Base-by-base conservation (phyloP, 345 rosid species). In the Dovyalis caffra region DNA sequence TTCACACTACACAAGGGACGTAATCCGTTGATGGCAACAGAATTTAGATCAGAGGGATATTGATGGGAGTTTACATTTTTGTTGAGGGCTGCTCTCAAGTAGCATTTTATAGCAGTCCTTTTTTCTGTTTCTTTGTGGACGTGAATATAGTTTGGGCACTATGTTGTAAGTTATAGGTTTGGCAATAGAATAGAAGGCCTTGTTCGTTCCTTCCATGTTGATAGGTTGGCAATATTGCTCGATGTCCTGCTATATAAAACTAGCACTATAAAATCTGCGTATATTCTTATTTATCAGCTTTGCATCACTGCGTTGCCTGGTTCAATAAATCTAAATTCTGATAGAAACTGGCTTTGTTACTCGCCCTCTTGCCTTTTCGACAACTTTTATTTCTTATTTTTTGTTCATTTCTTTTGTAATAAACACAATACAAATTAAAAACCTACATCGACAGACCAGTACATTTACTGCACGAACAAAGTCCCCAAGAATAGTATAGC, bases 1-100 rank as follows among this genome's bases (percentile, higher is more conserved):
- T 63, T 37, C 75, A 74, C 76, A 43, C 66, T 58, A 14, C 11
- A 29, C 28, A 31, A 68, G 64, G 51, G 57, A 69, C n/a, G 49
- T 49, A 33, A 70, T 64, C 25, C 56, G 40, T n/a, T 34, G 31
- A 32, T 43, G 58, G 61, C 43, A 56, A 14, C 37, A 64, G 31
- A 35, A 58, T 35, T 57, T 34, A 61, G n/a, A 29, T 45, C 16
- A 23, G 18, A 49, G 15, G 56, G 5, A 12, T 45, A 11, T 43
- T 31, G 6, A 12, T 28, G 6, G 33, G 47, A 31, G 51, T 28
- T 31, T 18, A 31, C 62, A 25, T n/a, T 32, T 10, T 51, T 62
- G 16, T 66, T 57, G 68, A 66, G 66, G 35, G 37, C 68, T 57
- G 49, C 68, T 32, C 66, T 66, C 68, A 43, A 58, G 56, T 60